phyloP scores from a whole-genome alignment of 768 basidiomycete genomes.

The Hysterangium stoloniferum region DNA sequence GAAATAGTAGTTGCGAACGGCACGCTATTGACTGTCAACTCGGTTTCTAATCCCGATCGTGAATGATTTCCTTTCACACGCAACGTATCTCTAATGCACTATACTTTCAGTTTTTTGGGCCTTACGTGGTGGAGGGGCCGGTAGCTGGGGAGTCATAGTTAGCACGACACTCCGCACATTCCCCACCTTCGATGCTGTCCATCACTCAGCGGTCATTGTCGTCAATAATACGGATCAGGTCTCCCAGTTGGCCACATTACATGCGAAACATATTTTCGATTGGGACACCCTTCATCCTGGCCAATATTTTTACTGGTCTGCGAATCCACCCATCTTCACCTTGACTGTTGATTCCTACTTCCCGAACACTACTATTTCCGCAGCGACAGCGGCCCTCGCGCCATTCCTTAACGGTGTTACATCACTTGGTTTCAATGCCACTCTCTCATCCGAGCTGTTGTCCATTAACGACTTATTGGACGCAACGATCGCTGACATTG shows the following conservation, averaged over 20 bases:
- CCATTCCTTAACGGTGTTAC: constrained; percentile 19
- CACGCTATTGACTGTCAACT: constrained; percentile 20
- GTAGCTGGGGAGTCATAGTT: constrained; percentile 31
- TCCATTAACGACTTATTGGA: neutral
- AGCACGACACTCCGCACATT: constrained; percentile 28
- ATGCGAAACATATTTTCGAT: neutral
- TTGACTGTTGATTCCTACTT: constrained; percentile 14
- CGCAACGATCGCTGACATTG: neutral
- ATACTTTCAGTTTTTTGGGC: constrained; percentile 16
- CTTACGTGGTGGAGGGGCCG: constrained; percentile 17
- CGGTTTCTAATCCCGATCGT: constrained; percentile 21
- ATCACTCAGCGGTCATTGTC: neutral
- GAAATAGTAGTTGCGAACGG: constrained; percentile 26
- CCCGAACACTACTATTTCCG: constrained; percentile 15
- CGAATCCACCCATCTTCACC: neutral
- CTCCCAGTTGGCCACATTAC: neutral
- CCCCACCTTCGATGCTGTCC: constrained; percentile 25
- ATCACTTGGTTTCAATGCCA: constrained; percentile 15
- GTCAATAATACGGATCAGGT: neutral
- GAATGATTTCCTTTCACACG: neutral
- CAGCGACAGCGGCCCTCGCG: constrained; percentile 14
- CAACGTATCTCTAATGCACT: neutral
- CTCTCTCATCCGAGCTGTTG: neutral
- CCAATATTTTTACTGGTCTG: neutral
- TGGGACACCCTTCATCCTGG: constrained; percentile 12